These are phyloP conservation scores for Strobilomyces confusus DNA, from an alignment of 768 basidiomycete species.

Conservation along the genomic window DNA sequence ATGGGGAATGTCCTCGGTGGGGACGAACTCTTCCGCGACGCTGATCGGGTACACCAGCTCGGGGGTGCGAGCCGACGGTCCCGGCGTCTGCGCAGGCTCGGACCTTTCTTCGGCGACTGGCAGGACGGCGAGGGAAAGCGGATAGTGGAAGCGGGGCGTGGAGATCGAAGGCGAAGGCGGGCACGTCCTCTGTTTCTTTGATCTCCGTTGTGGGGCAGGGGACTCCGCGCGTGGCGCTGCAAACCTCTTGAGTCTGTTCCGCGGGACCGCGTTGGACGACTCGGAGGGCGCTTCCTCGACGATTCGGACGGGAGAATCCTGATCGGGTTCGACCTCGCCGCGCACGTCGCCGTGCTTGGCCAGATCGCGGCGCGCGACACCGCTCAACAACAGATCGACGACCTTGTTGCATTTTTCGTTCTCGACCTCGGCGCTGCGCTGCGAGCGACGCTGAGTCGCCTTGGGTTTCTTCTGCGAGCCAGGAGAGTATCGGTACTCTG, in stretches of 20 bases:
- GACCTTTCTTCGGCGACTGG: not conserved
- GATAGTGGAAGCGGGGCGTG: not conserved
- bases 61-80: conserved; percentile 13
- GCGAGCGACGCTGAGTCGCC: conserved; percentile 32
- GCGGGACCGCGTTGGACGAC: not conserved
- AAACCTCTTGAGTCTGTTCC: conserved; percentile 9
- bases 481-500: conserved; percentile 65
- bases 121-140: not conserved
- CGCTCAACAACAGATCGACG: conserved; percentile 34
- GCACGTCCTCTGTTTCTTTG: conserved; percentile 4
- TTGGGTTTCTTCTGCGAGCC: conserved; percentile 28
- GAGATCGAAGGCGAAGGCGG: not conserved
- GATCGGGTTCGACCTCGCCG: not conserved
- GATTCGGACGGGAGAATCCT: not conserved
- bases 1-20: conserved; percentile 35
- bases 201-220: conserved; percentile 2
- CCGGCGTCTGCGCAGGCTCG: conserved; percentile 2
- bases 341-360: conserved; percentile 17
- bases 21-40: conserved; percentile 25
- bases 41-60: conserved; percentile 13
- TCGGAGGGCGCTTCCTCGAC: not conserved
- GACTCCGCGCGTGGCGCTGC: not conserved
- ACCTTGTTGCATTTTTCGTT: conserved; percentile 37
- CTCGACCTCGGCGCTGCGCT: conserved; percentile 31
- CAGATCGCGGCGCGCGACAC: conserved; percentile 30